Conservation (phyloP, 805 yeast species). For the Deakozyma indianensis region DNA sequence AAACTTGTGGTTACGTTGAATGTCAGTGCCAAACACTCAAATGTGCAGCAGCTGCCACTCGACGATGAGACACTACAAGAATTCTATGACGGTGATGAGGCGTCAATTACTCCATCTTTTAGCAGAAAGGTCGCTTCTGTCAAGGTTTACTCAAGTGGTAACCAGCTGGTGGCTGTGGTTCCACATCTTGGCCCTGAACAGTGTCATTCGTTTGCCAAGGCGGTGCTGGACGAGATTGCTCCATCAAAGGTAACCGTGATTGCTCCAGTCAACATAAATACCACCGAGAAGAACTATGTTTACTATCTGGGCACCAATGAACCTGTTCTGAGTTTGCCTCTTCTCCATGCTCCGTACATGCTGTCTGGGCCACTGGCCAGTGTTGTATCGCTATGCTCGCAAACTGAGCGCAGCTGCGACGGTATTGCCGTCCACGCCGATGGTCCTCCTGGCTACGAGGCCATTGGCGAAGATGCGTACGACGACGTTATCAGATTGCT, state of each 20-base stretch:
- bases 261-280: background rate
- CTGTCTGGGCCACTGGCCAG: background rate
- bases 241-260: background rate
- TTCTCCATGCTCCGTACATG: background rate
- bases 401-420: background rate
- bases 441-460: background rate
- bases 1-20: background rate
- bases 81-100: background rate
- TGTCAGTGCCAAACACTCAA: too few species aligned
- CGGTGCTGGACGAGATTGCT: background rate
- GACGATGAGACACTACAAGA: background rate
- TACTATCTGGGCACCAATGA: background rate
- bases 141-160: background rate
- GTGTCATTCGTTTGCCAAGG: background rate
- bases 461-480: background rate
- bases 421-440: background rate
- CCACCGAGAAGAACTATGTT: background rate
- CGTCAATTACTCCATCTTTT: too few species aligned
- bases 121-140: background rate
- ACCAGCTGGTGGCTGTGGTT: background rate
- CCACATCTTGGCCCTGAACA: background rate
- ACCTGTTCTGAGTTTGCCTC: background rate
- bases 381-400: background rate
- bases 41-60: background rate
- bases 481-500: background rate